Base-by-base conservation (phyloP, 331 rosid species). In the Dryas integrifolia region DNA sequence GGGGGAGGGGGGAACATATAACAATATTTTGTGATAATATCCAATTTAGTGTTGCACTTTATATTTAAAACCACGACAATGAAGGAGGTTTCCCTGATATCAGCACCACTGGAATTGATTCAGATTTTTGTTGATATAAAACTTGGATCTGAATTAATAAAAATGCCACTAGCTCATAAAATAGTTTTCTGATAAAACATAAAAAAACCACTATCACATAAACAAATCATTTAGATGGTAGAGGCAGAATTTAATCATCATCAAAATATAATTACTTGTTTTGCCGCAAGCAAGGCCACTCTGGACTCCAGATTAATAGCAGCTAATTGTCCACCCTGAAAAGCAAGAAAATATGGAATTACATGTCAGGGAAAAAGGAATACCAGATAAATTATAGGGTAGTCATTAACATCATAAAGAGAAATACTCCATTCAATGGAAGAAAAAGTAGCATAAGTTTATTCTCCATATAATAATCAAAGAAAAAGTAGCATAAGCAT, bases 211-310 rank as follows among this genome's bases (percentile, higher is more conserved):
- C 50, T 5, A 65, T 65, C 53, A 21, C 63, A 56, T 3, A 44
- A 64, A 64, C 52, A 18, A 64, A 12, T 16, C 52, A 44, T 44
- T 44, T 43, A 18, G n/a, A 64, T 9, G 13, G 18, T 43, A 60
- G 46, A 30, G 6, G 24, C 50, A 9, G 30, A 65, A 78, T 43
- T 49, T 58, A 76, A 21, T 49, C 39, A 64, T 55, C 41, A 39
- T 43, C 46, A 52, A 26, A 5, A 46, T 9, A 56, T 9, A 65
- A 14, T 68, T 76, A 93, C 97, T 92, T 91, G 90, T 85, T 84
- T 89, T 69, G 97, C 98, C 44, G 88, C 97, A 68, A 93, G 96
- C 86, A 93, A 74, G 76, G 97, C 98, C 35, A 86, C 91, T 86
- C 90, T 73, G 55, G 98, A 86, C 80, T 93, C 98, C 18, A 93